Evolutionary conservation across 768 basidiomycete genomes (phyloP).

Genomic region (Leccinum barrowsii): DNA sequence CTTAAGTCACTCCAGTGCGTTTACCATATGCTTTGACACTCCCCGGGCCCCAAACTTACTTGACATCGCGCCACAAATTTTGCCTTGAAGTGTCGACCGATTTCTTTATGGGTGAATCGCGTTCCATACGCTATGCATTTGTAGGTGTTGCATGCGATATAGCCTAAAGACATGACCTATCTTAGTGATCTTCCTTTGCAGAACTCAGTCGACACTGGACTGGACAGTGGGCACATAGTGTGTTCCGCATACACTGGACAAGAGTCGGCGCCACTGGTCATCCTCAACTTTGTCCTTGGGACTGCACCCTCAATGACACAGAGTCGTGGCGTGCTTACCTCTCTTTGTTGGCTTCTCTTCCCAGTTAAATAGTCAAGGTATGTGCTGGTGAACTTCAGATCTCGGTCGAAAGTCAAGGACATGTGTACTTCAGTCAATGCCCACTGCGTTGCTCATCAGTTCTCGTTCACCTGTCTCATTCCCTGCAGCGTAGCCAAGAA

Average conservation of each 20-base stretch:
- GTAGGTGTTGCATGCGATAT: slow-evolving; percentile 1
- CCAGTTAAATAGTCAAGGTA: slow-evolving; percentile 19
- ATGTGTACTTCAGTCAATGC: slow-evolving; percentile 15
- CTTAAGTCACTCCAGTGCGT: slow-evolving; percentile 11
- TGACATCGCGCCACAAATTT: slow-evolving; percentile 23
- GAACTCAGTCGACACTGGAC: not conserved
- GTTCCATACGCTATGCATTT: slow-evolving; percentile 5
- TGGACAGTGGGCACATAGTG: slow-evolving; percentile 4
- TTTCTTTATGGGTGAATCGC: slow-evolving; percentile 4
- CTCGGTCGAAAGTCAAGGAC: slow-evolving; percentile 3
- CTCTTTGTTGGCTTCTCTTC: not conserved
- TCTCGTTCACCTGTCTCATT: not conserved
- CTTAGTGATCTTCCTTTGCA: not conserved
- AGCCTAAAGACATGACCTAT: not conserved
- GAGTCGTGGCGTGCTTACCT: not conserved
- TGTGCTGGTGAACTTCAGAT: slow-evolving; percentile 11
- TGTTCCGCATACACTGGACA: slow-evolving; percentile 4
- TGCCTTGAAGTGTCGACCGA: slow-evolving; percentile 6
- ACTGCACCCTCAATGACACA: slow-evolving; percentile 1
- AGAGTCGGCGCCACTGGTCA: slow-evolving; percentile 8
- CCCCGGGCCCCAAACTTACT: not conserved
- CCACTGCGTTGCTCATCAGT: slow-evolving; percentile 3
- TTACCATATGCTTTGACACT: not conserved
- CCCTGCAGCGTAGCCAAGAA: not conserved
- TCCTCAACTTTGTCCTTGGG: not conserved